These are phyloP conservation scores for Colletotrichum filicis DNA, from an alignment of 2,329 filamentous ascomycete genomes.

Conservation along the genomic window DNA sequence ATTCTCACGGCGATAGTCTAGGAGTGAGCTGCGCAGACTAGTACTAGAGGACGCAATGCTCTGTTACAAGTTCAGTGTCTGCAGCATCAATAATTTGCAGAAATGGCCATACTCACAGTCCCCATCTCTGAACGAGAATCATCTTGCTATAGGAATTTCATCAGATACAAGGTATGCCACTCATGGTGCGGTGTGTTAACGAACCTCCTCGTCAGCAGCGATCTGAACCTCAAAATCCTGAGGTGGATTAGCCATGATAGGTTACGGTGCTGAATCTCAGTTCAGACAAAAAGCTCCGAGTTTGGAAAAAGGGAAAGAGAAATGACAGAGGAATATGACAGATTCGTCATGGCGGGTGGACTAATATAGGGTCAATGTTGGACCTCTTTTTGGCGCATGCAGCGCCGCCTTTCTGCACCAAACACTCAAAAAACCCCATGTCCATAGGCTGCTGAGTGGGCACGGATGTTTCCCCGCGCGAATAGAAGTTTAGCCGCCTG, in stretches of 20 bases:
- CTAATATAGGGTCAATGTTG: not conserved
- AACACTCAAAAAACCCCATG: not conserved
- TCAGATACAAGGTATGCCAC: not conserved
- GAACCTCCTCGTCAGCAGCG: not conserved
- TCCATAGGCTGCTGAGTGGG: not conserved
- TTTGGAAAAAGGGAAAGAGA: not conserved
- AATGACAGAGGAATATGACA: not conserved
- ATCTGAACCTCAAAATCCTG: not conserved
- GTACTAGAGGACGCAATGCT: conserved; percentile 38
- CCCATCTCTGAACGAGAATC: not conserved
- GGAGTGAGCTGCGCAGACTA: conserved; percentile 45
- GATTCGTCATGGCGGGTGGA: not conserved
- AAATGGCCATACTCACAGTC: not conserved
- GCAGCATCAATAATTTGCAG: not conserved
- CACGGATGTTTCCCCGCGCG: not conserved
- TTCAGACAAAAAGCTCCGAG: not conserved
- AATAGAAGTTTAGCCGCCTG: not conserved
- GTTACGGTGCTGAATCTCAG: not conserved
- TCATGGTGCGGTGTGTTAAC: not conserved
- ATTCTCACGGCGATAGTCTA: conserved; percentile 13
- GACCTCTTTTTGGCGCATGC: not conserved
- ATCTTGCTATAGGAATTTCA: not conserved
- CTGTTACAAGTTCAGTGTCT: not conserved
- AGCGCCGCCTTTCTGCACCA: not conserved
- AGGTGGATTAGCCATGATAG: not conserved